A percentile compares a stretch with the other conserved stretches of the same genome.
Evolutionary conservation across 83 land plant genomes (phyloP).

Genomic region (Picea abies): DNA sequence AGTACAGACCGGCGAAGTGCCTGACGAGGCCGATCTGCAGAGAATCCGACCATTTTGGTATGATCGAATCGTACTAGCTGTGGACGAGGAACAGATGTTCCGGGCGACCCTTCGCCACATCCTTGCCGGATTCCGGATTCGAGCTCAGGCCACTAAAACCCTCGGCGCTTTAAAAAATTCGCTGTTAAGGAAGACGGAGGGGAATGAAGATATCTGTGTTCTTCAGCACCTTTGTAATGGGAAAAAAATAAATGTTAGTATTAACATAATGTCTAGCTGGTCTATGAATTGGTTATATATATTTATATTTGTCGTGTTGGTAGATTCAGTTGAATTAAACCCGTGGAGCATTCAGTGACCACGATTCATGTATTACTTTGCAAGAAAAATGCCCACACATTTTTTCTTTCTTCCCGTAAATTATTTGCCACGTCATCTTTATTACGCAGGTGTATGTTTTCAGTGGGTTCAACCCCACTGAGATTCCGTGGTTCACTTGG

Average conservation of each 20-base stretch:
- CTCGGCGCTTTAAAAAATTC: not conserved
- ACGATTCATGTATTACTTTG: not conserved
- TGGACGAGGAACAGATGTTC: not conserved
- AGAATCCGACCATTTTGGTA: conserved; percentile 8
- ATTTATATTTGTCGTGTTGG: not conserved
- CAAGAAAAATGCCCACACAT: not conserved
- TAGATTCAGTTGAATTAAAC: not conserved
- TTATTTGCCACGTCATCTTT: too few relatives aligned
- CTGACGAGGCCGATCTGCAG: conserved; percentile 7
- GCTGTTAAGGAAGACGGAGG: not conserved
- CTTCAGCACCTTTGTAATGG: not conserved
- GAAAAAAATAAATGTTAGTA: not conserved
- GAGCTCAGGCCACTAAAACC: not conserved
- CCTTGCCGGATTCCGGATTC: conserved; percentile 9
- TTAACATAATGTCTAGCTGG: too few relatives aligned
- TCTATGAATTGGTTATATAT: too few relatives aligned
- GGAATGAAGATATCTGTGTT: not conserved
- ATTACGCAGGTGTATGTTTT: too few relatives aligned
- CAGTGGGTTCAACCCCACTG: too few relatives aligned
- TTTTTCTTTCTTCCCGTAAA: not conserved
- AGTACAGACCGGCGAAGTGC: conserved; percentile 1
- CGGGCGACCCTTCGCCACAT: conserved; percentile 16
- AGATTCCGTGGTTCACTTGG: too few relatives aligned
- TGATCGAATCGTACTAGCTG: not conserved
- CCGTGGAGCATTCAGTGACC: not conserved